A percentile compares a stretch with the other conserved stretches of the same genome.
phyloP scores from a whole-genome alignment of 129 eudicot genomes.

The Ambrosia artemisiifolia region DNA sequence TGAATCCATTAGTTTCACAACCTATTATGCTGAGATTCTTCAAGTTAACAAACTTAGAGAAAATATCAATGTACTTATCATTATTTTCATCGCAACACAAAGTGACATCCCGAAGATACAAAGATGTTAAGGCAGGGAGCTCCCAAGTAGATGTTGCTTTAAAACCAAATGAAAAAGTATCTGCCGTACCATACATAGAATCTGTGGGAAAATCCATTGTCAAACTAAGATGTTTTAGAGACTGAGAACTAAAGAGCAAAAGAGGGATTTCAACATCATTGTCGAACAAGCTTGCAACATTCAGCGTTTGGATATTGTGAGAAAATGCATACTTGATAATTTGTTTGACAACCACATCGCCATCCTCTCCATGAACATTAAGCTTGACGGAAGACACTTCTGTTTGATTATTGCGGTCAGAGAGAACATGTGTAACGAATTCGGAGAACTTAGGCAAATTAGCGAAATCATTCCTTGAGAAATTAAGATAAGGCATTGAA shows the following conservation, averaged over 20 bases:
- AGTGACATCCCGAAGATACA: too few species aligned
- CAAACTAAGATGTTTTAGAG: slow-evolving; percentile 4
- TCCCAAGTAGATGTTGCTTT: neutral
- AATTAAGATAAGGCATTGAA: too few species aligned
- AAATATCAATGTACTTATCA: too few species aligned
- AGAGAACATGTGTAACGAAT: too few species aligned
- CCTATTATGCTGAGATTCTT: too few species aligned
- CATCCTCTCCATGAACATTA: neutral
- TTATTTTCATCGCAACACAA: too few species aligned
- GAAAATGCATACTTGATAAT: slow-evolving; percentile 23
- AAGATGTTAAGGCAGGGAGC: too few species aligned
- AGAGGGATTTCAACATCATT: neutral
- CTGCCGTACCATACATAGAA: neutral
- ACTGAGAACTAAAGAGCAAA: slow-evolving; percentile 20
- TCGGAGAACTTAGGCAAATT: too few species aligned
- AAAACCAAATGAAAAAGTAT: neutral
- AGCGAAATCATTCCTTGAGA: too few species aligned
- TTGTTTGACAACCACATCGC: neutral
- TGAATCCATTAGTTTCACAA: too few species aligned
- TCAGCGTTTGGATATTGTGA: slow-evolving; percentile 19
- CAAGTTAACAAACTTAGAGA: too few species aligned
- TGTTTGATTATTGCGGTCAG: too few species aligned
- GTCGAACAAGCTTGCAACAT: neutral
- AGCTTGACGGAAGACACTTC: slow-evolving; percentile 14
- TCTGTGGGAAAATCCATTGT: neutral